Evolutionary conservation across 73 alveolate species (phyloP).

Genomic region (Paramecium biaurelia): DNA sequence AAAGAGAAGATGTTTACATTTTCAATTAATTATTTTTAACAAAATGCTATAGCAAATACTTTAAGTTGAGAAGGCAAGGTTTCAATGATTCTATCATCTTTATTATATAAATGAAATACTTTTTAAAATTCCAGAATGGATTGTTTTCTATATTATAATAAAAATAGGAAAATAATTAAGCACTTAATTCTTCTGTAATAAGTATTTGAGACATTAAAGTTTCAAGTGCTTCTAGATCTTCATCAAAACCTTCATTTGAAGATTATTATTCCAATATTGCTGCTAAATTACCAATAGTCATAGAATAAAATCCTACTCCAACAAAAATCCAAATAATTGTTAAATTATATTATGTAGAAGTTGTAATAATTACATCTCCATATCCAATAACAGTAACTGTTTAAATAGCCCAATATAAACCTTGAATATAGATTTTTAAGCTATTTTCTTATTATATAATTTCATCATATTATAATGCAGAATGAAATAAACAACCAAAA

Average conservation of each 20-base stretch:
- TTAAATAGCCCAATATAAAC: conserved; percentile 76
- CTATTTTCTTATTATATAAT: background rate
- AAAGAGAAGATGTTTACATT: background rate
- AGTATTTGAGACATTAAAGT: background rate
- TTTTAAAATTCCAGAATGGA: conserved; percentile 16
- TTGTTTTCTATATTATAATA: conserved; percentile 21
- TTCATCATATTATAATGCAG: background rate
- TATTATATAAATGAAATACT: background rate
- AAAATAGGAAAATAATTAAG: background rate
- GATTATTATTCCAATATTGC: conserved; percentile 63
- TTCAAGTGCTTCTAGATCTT: background rate
- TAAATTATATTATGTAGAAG: conserved; percentile 66
- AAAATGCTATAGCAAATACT: background rate
- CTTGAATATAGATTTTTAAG: background rate
- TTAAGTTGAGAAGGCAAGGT: background rate
- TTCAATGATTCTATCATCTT: background rate
- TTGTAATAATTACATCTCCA: conserved; percentile 78
- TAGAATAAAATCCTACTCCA: conserved; percentile 80
- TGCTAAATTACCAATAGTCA: conserved; percentile 78
- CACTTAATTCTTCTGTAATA: background rate
- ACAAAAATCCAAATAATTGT: conserved; percentile 70
- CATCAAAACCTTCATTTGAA: background rate
- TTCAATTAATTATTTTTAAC: background rate
- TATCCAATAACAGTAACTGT: conserved; percentile 84
- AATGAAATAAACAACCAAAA: conserved; percentile 24